Evolutionary conservation across 1,139 yeast genomes (phyloP).

Genomic region (Sugiyamaella castrensis): DNA sequence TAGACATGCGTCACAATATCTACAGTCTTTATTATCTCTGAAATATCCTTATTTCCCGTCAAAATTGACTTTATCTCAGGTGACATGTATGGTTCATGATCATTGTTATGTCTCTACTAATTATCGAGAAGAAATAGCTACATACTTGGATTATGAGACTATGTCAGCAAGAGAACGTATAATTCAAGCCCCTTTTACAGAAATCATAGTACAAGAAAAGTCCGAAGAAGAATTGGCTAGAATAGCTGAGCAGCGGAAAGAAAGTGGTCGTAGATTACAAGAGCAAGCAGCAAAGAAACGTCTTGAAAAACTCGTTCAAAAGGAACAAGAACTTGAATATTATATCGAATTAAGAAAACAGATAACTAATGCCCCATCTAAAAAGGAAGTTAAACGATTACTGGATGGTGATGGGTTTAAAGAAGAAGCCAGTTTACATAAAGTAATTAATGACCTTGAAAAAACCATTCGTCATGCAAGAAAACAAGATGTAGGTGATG

Average conservation of each 20-base stretch:
- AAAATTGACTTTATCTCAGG: conserved; percentile 60
- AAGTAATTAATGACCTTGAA: conserved; percentile 64
- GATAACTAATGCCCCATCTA: conserved; percentile 47
- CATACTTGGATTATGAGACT: conserved; percentile 56
- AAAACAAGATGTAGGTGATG: conserved; percentile 58
- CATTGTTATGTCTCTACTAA: conserved; percentile 74
- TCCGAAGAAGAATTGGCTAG: conserved; percentile 76
- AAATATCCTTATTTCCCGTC: conserved; percentile 93
- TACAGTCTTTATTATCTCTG: conserved; percentile 62
- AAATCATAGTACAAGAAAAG: conserved; percentile 62
- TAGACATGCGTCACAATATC: conserved; percentile 60
- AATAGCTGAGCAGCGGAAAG: conserved; percentile 77
- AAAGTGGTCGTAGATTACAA: conserved; percentile 84
- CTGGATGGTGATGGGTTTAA: conserved; percentile 76
- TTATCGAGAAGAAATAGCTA: conserved; percentile 61
- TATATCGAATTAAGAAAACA: conserved; percentile 57
- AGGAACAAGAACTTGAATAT: conserved; percentile 76
- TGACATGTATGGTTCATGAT: conserved; percentile 65
- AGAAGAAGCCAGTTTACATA: conserved; percentile 66
- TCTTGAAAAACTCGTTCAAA: conserved; percentile 71
- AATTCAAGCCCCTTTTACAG: conserved; percentile 78
- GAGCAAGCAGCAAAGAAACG: conserved; percentile 89
- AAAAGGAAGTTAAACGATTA: conserved; percentile 46
- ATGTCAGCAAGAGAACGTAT: conserved; percentile 69
- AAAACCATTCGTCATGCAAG: conserved; percentile 66